Conservation (phyloP, 352 stramenopile species). For the Pythium brachiatum region DNA sequence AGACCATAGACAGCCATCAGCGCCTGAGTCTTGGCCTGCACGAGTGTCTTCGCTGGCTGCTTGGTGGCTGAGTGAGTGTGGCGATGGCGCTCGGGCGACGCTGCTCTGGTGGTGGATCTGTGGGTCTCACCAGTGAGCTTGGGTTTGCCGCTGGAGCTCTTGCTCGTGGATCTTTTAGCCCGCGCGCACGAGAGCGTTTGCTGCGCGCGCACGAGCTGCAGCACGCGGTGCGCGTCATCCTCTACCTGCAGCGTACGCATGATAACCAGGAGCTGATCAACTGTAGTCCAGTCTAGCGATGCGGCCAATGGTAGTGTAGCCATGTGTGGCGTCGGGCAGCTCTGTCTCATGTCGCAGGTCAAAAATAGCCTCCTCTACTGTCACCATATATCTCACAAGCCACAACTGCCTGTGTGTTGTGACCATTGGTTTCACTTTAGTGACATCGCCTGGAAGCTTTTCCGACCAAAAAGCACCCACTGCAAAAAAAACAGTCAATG, state of each 20-base stretch:
- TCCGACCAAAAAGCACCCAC: not conserved
- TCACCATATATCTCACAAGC: not conserved
- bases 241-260: conserved; percentile 32
- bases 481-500: not conserved
- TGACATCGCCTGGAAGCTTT: not conserved
- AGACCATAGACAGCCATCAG: conserved; percentile 25
- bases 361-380: not conserved
- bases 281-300: not conserved
- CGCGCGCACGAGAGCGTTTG: not conserved
- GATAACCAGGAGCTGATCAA: not conserved
- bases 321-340: conserved; percentile 12
- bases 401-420: conserved; percentile 1
- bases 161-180: not conserved
- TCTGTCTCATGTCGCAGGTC: conserved; percentile 1
- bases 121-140: not conserved
- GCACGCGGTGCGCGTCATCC: conserved; percentile 55
- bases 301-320: conserved; percentile 14
- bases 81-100: conserved; percentile 11
- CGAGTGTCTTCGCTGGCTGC: conserved; percentile 1
- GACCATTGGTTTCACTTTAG: conserved; percentile 2
- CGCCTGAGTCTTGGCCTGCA: conserved; percentile 19
- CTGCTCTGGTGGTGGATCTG: not conserved
- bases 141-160: not conserved
- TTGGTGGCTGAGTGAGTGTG: not conserved
- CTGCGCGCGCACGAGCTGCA: conserved; percentile 35